Conservation (phyloP, 1,284 basidiomycete genomes). For the Heliocybe sulcata region DNA sequence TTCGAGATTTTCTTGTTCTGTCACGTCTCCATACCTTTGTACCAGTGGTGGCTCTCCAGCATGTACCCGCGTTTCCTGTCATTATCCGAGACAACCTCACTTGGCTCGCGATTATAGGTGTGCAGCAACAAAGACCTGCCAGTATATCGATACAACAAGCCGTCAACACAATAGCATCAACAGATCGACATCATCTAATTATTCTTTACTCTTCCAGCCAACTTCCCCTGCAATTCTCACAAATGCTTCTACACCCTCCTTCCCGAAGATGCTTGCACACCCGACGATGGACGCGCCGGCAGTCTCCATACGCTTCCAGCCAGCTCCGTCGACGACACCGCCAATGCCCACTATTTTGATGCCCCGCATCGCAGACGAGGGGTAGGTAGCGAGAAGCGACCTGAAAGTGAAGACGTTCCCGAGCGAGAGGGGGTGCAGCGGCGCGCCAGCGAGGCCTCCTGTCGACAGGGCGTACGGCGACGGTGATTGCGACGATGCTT, state of each 20-base stretch:
- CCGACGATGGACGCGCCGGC: conserved; percentile 69
- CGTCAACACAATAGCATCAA: no score
- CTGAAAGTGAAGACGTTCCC: conserved; percentile 66
- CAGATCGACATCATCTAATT: neutral
- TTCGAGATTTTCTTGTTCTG: no score
- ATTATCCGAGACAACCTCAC: no score
- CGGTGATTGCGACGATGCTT: no score
- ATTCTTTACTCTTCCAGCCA: neutral
- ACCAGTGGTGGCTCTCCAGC: no score
- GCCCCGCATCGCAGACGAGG: conserved; percentile 30
- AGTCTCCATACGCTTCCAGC: conserved; percentile 53
- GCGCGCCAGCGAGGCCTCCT: conserved; percentile 71
- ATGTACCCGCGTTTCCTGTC: no score
- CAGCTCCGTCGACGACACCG: conserved; percentile 59
- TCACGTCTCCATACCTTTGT: no score
- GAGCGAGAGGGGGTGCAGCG: conserved; percentile 66
- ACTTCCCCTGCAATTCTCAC: conserved; percentile 31
- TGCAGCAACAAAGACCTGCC: no score
- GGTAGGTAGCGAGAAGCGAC: conserved; percentile 36
- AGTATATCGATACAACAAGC: no score
- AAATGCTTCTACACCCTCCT: conserved; percentile 59
- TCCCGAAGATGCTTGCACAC: conserved; percentile 68
- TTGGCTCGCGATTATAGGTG: no score
- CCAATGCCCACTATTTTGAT: conserved; percentile 70
- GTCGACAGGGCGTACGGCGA: conserved; percentile 34